These are phyloP conservation scores for Trichoderma asperellum DNA, from an alignment of 2,329 filamentous ascomycete genomes.

Conservation along the genomic window DNA sequence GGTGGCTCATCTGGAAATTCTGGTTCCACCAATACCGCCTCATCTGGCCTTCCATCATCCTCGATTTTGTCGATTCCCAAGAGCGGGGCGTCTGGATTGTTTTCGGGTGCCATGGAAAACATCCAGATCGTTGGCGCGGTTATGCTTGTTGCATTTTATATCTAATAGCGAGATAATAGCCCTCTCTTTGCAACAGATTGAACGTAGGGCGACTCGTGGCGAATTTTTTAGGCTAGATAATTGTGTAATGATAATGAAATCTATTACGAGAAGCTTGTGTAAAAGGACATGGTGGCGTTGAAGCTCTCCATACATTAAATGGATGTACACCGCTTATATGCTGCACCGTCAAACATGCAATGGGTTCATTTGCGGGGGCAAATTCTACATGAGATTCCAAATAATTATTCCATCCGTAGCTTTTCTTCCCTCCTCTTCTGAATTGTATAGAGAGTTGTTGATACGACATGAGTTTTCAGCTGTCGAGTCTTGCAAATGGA, in stretches of 20 bases:
- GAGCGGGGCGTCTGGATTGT: conserved; percentile 1
- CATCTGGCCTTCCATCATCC: conserved; percentile 3
- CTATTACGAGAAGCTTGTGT: neutral
- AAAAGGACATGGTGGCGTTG: neutral
- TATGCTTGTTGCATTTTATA: conserved; percentile 18
- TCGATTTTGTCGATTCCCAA: neutral
- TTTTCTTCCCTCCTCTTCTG: neutral
- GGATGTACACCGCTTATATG: neutral
- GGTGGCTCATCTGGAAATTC: neutral
- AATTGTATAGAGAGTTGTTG: neutral
- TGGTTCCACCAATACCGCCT: conserved; percentile 1
- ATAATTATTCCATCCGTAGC: neutral
- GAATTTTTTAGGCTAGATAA: neutral
- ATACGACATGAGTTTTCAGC: neutral
- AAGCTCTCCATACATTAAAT: neutral
- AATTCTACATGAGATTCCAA: neutral
- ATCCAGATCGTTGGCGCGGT: neutral
- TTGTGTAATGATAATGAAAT: conserved; percentile 20
- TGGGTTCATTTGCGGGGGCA: neutral
- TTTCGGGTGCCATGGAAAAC: conserved; percentile 2
- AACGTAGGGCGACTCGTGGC: neutral
- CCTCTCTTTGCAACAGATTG: neutral
- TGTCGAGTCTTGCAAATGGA: conserved; percentile 32
- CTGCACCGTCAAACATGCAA: neutral
- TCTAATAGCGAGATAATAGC: neutral